phyloP scores from a whole-genome alignment of 495 filamentous ascomycete genomes.

The Echria macrotheca region DNA sequence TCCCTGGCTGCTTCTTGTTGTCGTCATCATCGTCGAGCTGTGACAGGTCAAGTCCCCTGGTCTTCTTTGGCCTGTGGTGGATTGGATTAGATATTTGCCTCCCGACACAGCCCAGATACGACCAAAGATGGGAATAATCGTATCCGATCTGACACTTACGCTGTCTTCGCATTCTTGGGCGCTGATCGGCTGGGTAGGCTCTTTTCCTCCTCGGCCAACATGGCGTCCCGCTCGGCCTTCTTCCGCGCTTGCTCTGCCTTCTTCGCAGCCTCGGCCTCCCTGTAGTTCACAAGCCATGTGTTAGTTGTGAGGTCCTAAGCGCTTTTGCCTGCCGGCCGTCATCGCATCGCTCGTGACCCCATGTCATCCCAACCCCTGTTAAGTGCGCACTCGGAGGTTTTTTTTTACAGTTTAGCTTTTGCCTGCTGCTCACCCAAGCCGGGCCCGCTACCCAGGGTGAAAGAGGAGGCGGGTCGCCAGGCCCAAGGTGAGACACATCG shows the following conservation, averaged over 20 bases:
- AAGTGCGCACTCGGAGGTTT: too few species aligned
- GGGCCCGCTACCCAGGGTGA: too few species aligned
- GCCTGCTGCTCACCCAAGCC: not conserved
- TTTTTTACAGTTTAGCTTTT: too few species aligned
- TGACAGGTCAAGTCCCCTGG: constrained; percentile 61
- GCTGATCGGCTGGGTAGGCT: constrained; percentile 55
- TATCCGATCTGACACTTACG: too few species aligned
- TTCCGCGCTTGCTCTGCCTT: constrained; percentile 79
- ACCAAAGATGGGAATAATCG: too few species aligned
- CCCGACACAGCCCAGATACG: too few species aligned
- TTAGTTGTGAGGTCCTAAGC: too few species aligned
- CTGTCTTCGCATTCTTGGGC: constrained; percentile 52
- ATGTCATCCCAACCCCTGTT: too few species aligned
- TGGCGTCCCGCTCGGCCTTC: constrained; percentile 80
- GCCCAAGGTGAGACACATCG: too few species aligned
- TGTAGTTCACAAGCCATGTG: constrained; percentile 26
- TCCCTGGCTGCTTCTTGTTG: constrained; percentile 5
- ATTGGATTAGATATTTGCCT: too few species aligned
- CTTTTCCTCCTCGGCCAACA: constrained; percentile 81
- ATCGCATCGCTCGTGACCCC: not conserved
- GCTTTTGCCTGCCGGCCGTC: not conserved
- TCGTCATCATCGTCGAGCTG: constrained; percentile 46
- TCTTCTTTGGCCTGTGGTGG: too few species aligned
- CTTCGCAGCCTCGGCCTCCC: constrained; percentile 79
- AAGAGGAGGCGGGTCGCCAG: too few species aligned